Conservation (phyloP, 176 grass and related monocot genomes). For the Avena eriantha region DNA sequence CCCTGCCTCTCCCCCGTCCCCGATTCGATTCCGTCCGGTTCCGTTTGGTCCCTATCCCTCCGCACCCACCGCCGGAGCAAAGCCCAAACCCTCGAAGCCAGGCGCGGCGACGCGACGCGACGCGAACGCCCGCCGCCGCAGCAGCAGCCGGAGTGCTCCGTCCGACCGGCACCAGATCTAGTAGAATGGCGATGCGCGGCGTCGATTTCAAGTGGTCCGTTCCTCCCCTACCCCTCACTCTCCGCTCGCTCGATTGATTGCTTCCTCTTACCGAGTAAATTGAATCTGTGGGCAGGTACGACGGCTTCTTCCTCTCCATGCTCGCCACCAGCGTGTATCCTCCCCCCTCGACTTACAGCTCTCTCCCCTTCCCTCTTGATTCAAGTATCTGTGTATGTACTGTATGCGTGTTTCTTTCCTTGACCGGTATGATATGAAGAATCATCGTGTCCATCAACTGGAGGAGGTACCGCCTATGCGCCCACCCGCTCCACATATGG, state of each 20-base stretch:
- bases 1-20: background rate
- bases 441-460: slow-evolving; percentile 98
- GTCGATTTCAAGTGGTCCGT: slow-evolving; percentile 66
- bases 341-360: background rate
- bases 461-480: slow-evolving; percentile 85
- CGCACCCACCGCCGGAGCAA: background rate
- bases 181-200: slow-evolving; percentile 55
- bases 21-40: background rate
- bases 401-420: background rate
- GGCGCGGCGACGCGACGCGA: background rate
- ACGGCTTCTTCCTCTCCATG: slow-evolving; percentile 98
- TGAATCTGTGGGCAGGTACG: slow-evolving; percentile 55
- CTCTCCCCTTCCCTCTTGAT: background rate
- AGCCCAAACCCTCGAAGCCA: background rate
- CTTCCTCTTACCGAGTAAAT: background rate
- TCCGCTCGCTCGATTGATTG: background rate
- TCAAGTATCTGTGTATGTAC: background rate
- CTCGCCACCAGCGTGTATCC: slow-evolving; percentile 97
- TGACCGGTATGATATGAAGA: slow-evolving; percentile 43
- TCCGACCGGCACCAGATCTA: background rate
- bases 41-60: background rate
- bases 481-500: slow-evolving; percentile 96
- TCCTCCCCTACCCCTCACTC: background rate
- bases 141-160: background rate
- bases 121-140: background rate